phyloP scores from a whole-genome alignment of 2,329 filamentous ascomycete genomes.

The Trichophyton mentagrophytes region DNA sequence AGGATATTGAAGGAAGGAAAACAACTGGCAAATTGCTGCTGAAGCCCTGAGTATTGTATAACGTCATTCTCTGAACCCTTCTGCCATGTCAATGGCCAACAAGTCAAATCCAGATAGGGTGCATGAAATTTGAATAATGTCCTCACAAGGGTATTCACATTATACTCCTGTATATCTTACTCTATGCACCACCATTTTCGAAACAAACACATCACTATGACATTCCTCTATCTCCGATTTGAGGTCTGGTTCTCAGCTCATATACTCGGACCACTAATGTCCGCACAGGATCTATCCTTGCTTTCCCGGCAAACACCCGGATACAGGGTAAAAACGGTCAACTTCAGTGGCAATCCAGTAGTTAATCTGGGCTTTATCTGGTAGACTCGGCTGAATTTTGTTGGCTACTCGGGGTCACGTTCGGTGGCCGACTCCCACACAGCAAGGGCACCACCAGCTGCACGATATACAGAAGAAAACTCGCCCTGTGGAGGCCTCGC shows the following conservation, averaged over 20 bases:
- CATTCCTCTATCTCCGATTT: not conserved
- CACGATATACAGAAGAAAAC: not conserved
- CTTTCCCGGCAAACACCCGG: not conserved
- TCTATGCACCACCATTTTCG: not conserved
- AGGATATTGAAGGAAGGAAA: conserved; percentile 68
- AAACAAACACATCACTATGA: not conserved
- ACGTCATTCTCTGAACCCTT: not conserved
- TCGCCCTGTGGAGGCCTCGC: not conserved
- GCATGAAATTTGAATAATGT: not conserved
- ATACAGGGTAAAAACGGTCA: not conserved
- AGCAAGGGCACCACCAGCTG: not conserved
- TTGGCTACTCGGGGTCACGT: not conserved
- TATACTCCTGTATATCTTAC: not conserved
- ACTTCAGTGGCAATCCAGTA: not conserved
- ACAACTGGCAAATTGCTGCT: conserved; percentile 75
- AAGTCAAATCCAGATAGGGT: not conserved
- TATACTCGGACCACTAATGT: not conserved
- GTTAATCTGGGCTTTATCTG: not conserved
- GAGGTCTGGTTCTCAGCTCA: not conserved
- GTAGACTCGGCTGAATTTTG: not conserved
- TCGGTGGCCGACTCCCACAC: not conserved
- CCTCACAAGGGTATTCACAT: not conserved
- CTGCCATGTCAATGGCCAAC: not conserved
- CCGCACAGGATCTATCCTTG: not conserved
- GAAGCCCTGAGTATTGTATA: conserved; percentile 38